Evolutionary conservation across 208 protist genomes (phyloP), one percentile per base, ranked within the genome.

Genomic region (Trypanosoma vivax): DNA sequence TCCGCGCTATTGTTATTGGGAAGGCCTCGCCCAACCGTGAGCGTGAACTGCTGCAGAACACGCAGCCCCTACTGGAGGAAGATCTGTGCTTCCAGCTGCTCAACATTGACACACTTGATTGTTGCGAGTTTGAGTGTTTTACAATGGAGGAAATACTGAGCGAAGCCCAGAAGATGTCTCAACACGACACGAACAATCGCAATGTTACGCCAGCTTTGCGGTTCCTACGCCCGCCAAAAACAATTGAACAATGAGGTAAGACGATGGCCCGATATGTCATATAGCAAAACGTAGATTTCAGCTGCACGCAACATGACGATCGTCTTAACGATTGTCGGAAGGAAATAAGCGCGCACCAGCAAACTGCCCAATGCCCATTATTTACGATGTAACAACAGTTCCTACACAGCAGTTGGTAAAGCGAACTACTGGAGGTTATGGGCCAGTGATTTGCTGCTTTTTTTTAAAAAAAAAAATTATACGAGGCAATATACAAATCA

Each of bases 81-180:
- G 60, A 66, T 37, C 38, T 83, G 13, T 62, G 65, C 16, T 88
- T 88, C 45, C 60, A 42, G 10, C 46, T 81, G 10, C 50, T 84
- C 6, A 79, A 77, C 24, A 57, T 88, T 23, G 73, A 75, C 27
- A 59, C 47, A 21, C 48, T 74, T 16, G 68, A 83, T 51, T 56
- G 60, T 3, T 43, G 39, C 24, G 47, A 68, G 16, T 84, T 84
- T 59, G 68, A 83, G 47, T 61, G 60, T 9, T 88, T 84, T 50
- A 47, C 48, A 14, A 48, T 65, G 35, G 61, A 76, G 52, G 76
- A 88, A 42, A 76, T 88, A 10, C 55, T 64, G 28, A 51, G 31
- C 34, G 67, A 79, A 35, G 55, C 61, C 24, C 57, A 70, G 39
- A 62, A 79, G 27, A 60, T 81, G 30, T 25, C 53, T 13, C 29